These are phyloP conservation scores for Metarhizium robertsii DNA, from an alignment of 2,329 filamentous ascomycete genomes.

Conservation along the genomic window DNA sequence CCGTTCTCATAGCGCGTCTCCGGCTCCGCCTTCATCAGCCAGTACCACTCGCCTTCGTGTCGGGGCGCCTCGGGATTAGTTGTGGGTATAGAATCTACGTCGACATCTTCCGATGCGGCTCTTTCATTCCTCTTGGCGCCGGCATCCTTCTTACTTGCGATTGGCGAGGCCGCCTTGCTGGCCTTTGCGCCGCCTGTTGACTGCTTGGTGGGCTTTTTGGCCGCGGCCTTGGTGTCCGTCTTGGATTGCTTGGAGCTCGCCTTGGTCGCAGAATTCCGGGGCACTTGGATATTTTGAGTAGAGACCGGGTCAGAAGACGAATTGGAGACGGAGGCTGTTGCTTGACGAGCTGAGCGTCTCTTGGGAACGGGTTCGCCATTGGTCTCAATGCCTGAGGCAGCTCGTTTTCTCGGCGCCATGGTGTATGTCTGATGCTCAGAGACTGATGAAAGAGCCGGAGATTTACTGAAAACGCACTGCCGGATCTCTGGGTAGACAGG, in stretches of 20 bases:
- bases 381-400: conserved; percentile 2
- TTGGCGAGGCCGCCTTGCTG: neutral
- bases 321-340: conserved; percentile 5
- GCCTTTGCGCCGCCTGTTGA: neutral
- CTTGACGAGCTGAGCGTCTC: conserved; percentile 19
- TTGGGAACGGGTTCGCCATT: conserved; percentile 13
- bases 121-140: neutral
- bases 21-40: conserved; percentile 84
- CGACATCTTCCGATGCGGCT: conserved; percentile 17
- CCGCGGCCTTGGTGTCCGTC: neutral
- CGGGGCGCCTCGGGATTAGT: conserved; percentile 28
- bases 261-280: neutral
- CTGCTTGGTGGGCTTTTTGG: too few relatives aligned
- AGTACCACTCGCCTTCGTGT: conserved; percentile 46
- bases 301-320: too few relatives aligned
- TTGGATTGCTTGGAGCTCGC: neutral
- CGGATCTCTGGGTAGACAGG: neutral
- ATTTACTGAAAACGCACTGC: neutral
- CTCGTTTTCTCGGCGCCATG: conserved; percentile 5
- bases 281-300: neutral
- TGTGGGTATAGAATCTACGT: conserved; percentile 24
- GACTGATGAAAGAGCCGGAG: neutral
- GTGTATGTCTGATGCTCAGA: neutral
- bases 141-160: neutral
- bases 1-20: conserved; percentile 80